Conservation (phyloP, 176 grass and related monocot species). For the Cenchrus fungigraminus region DNA sequence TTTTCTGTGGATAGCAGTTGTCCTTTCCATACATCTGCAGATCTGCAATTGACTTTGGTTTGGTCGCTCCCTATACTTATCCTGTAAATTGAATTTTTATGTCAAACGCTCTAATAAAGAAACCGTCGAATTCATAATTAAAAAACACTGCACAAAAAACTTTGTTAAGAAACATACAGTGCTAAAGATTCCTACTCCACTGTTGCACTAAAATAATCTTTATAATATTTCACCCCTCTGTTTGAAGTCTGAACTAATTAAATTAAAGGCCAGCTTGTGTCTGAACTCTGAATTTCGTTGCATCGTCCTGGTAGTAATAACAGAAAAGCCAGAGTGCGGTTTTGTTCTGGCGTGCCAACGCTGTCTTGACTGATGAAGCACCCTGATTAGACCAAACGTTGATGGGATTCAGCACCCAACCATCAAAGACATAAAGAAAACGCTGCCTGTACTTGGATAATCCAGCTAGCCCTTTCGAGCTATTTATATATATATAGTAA, state of each 20-base stretch:
- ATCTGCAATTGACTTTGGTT: constrained; percentile 57
- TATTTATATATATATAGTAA: not conserved
- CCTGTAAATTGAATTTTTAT: not conserved
- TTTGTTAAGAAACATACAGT: not conserved
- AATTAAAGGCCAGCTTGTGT: not conserved
- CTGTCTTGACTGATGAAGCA: constrained; percentile 29
- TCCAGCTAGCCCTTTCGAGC: constrained; percentile 6
- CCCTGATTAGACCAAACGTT: constrained; percentile 21
- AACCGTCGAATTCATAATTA: constrained; percentile 7
- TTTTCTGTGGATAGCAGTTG: constrained; percentile 10
- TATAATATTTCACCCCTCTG: not conserved
- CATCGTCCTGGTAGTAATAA: not conserved
- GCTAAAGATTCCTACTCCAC: constrained; percentile 49
- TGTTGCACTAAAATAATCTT: not conserved
- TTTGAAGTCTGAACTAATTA: constrained; percentile 13
- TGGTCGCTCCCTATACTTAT: constrained; percentile 10
- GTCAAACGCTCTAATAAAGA: constrained; percentile 5
- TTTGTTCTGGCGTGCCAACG: constrained; percentile 17
- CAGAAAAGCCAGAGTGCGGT: not conserved
- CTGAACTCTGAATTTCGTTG: constrained; percentile 35
- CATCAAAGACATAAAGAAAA: not conserved
- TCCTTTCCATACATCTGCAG: constrained; percentile 12
- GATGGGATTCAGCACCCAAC: constrained; percentile 26
- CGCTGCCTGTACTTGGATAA: not conserved
- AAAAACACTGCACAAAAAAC: not conserved